Evolutionary conservation across 73 alveolate species (phyloP).

Genomic region (Paramecium tetraurelia): DNA sequence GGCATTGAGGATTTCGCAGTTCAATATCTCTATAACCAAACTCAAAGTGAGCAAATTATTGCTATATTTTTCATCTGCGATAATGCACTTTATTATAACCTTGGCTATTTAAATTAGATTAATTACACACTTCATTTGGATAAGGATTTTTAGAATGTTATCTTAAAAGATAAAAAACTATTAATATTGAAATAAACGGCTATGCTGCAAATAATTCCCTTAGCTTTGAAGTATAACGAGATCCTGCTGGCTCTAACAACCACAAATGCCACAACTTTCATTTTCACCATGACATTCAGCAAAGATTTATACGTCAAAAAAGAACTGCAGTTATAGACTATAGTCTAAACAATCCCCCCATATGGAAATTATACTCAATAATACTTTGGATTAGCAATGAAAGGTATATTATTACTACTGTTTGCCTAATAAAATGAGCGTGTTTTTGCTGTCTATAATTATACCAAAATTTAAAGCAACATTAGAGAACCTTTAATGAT

Average conservation of each 20-base stretch:
- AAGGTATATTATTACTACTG: background rate
- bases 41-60: background rate
- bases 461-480: background rate
- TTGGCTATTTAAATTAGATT: background rate
- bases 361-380: background rate
- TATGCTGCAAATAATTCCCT: background rate
- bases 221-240: background rate
- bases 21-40: background rate
- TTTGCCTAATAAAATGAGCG: background rate
- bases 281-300: background rate
- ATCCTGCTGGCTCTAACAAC: background rate
- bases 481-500: background rate
- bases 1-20: background rate
- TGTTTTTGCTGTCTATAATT: background rate
- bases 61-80: background rate
- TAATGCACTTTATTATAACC: background rate
- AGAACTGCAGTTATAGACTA: background rate
- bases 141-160: background rate
- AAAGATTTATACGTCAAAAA: background rate
- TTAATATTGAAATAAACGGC: background rate
- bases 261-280: background rate
- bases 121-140: background rate
- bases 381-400: background rate
- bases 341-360: background rate
- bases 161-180: background rate